phyloP scores from a whole-genome alignment of 1,284 basidiomycete species.

The Puccinia triticina region DNA sequence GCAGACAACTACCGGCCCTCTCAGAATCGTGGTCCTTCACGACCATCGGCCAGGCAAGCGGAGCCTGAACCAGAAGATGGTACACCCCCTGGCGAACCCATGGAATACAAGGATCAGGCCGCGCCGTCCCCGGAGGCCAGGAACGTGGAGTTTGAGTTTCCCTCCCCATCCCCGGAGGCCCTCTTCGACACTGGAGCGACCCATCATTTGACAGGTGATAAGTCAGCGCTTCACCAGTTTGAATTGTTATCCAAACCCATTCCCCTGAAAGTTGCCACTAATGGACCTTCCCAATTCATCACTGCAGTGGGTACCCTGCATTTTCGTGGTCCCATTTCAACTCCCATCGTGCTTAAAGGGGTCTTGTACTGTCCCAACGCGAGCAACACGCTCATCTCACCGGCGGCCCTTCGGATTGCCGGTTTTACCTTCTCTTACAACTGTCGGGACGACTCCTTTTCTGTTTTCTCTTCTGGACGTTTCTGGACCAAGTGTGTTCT shows the following conservation, averaged over 20 bases:
- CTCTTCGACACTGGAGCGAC: constrained; percentile 1
- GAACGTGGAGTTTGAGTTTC: too few relatives aligned
- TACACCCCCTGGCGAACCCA: neutral
- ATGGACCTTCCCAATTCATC: neutral
- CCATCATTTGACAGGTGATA: neutral
- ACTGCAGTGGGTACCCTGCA: neutral
- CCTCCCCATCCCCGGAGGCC: too few relatives aligned
- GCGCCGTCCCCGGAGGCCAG: neutral
- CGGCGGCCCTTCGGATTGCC: neutral
- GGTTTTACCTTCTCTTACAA: neutral
- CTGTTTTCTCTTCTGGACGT: too few relatives aligned
- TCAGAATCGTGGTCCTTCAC: neutral
- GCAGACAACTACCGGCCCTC: neutral
- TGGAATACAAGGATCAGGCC: neutral
- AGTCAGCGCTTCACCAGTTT: neutral
- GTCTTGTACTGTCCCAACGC: neutral
- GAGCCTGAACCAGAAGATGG: too few relatives aligned
- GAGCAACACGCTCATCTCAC: neutral
- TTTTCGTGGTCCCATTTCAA: neutral
- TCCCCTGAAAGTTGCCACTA: neutral
- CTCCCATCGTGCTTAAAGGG: neutral
- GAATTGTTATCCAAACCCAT: neutral
- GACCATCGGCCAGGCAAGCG: neutral
- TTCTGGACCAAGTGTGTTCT: neutral
- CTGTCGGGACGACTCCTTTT: neutral